Conservation (phyloP, 202 grass and related monocot species). For the Dendrocalamus latiflorus region DNA sequence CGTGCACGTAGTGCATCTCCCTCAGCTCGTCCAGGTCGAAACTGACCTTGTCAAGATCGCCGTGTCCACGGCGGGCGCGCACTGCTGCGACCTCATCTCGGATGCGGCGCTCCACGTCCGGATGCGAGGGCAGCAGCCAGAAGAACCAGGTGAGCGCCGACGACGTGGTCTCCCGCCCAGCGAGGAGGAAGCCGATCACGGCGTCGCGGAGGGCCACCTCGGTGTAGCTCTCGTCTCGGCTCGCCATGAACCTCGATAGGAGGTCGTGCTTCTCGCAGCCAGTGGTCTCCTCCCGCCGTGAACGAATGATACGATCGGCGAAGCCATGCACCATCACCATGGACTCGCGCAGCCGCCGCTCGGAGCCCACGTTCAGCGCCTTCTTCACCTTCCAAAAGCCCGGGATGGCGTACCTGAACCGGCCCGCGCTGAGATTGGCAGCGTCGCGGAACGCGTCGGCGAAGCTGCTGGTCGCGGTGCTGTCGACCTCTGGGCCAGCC, state of each 20-base stretch:
- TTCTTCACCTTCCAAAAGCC: conserved; percentile 58
- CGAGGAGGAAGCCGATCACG: conserved; percentile 73
- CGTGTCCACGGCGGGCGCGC: not conserved
- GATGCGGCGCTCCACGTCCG: conserved; percentile 50
- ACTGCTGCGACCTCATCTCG: conserved; percentile 49
- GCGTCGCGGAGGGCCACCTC: conserved; percentile 71
- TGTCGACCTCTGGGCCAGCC: not conserved
- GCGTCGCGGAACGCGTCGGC: conserved; percentile 63
- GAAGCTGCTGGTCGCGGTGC: conserved; percentile 21
- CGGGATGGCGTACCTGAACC: conserved; percentile 64
- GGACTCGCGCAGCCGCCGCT: conserved; percentile 51
- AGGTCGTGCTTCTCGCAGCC: conserved; percentile 51
- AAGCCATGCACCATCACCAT: conserved; percentile 52
- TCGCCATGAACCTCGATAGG: conserved; percentile 59
- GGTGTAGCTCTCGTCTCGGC: conserved; percentile 34
- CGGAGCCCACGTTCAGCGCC: conserved; percentile 51
- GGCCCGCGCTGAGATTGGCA: conserved; percentile 38
- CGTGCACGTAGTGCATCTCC: conserved; percentile 81
- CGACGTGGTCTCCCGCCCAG: conserved; percentile 67
- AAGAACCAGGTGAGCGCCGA: conserved; percentile 80
- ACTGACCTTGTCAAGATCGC: not conserved
- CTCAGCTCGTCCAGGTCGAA: conserved; percentile 67
- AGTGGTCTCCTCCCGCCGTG: conserved; percentile 42
- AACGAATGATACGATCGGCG: conserved; percentile 51
- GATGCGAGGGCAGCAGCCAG: conserved; percentile 70